These are phyloP conservation scores for Mortierella sp. DNA, from an alignment of 371 early-diverging fungal species.

Conservation along the genomic window DNA sequence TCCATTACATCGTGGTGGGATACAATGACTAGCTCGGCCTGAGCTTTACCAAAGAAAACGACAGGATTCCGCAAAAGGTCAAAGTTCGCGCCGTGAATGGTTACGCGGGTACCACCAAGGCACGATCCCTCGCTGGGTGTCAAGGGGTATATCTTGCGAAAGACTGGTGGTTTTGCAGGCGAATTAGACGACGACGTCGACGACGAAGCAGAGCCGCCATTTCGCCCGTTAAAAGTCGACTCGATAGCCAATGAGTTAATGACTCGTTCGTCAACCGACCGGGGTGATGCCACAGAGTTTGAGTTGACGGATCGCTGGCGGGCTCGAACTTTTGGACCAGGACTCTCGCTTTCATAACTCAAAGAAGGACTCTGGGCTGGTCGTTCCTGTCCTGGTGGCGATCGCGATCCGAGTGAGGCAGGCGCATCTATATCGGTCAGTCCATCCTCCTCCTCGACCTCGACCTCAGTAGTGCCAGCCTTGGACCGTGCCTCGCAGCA, in stretches of 20 bases:
- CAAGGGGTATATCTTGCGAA: constrained; percentile 50
- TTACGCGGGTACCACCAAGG: constrained; percentile 54
- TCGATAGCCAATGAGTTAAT: constrained; percentile 33
- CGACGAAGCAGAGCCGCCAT: neutral
- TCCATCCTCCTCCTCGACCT: constrained; percentile 54
- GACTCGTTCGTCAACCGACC: constrained; percentile 49
- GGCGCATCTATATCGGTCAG: constrained; percentile 59
- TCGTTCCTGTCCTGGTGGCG: constrained; percentile 33
- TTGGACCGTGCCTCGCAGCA: constrained; percentile 59
- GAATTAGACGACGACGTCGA: neutral
- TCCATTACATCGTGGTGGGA: constrained; percentile 59
- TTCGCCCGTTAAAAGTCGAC: neutral
- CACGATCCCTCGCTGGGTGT: constrained; percentile 54
- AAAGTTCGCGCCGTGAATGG: constrained; percentile 53
- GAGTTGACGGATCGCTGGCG: constrained; percentile 42
- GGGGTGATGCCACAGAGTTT: constrained; percentile 46
- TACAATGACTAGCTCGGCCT: constrained; percentile 49
- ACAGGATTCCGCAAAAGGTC: constrained; percentile 45
- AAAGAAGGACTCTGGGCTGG: constrained; percentile 49
- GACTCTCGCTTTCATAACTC: constrained; percentile 49
- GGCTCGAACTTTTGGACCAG: constrained; percentile 24
- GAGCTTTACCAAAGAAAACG: constrained; percentile 50
- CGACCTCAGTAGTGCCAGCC: constrained; percentile 35
- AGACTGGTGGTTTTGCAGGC: constrained; percentile 25
- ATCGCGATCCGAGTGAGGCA: constrained; percentile 48